Conservation (phyloP, 306 rosid genomes). For the Quercus agrifolia region DNA sequence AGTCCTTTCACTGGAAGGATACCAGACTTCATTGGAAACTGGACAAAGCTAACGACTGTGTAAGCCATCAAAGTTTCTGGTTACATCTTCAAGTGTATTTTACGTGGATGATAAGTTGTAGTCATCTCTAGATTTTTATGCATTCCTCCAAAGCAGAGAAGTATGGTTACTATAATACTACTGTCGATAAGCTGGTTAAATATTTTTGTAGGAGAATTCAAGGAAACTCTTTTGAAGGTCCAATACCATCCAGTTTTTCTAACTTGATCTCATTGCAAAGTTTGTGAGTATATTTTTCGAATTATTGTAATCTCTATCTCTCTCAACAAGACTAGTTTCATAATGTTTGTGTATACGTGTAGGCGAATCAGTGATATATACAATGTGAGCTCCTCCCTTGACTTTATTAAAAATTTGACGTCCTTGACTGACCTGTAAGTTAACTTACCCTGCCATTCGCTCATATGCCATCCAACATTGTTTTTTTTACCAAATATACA, state of each 20-base stretch:
- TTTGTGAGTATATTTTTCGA: constrained; percentile 17
- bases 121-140: too few relatives aligned
- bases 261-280: constrained; percentile 1
- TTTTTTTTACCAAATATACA: background rate
- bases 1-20: constrained; percentile 22
- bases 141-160: too few relatives aligned
- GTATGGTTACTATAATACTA: too few relatives aligned
- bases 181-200: background rate
- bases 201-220: constrained; percentile 21
- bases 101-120: too few relatives aligned
- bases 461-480: background rate
- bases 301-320: background rate
- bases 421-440: constrained; percentile 24
- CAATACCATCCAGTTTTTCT: constrained; percentile 32
- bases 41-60: constrained; percentile 5
- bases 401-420: constrained; percentile 15
- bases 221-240: constrained; percentile 34
- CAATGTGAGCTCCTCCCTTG: constrained; percentile 29
- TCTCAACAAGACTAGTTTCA: background rate
- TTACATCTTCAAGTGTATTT: background rate
- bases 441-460: background rate
- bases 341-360: background rate
- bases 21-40: constrained; percentile 28
- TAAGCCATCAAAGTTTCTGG: background rate
- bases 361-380: constrained; percentile 32